Evolutionary conservation across 169 alveolate species (phyloP), one percentile per base, ranked within the genome.

Genomic region (Plasmodium yoelii): DNA sequence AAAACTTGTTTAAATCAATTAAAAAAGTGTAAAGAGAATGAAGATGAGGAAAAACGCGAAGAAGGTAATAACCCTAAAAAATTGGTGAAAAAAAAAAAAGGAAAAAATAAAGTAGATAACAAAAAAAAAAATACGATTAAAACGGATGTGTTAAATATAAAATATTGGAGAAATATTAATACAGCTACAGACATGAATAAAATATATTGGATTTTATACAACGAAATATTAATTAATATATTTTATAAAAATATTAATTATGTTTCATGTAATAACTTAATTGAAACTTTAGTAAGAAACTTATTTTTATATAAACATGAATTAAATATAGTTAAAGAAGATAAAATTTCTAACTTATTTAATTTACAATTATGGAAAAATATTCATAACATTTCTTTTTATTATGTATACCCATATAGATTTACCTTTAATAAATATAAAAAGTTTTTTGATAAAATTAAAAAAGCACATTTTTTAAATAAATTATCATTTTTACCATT

Each of bases 161-260:
- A 77, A 64, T 77, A 63, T 26, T 77, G 88, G 88, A 64, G 88
- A 57, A 77, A 77, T 28, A 77, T 77, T 15, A 77, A 77, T 59
- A 77, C 88, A 8, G 88, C 88, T 1, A 53, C 65, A 4, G 88
- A 77, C 12, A 63, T 77, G 74, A 19, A 63, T 24, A 77, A 77
- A 68, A 53, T 77, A 46, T 69, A 77, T 12, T 77, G 88, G 88
- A 77, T 77, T 1, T 57, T 77, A 22, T 77, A 77, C 68, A 77
- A 77, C 28, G 88, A 77, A 65, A 77, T 77, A 49, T 63, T 77
- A 19, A 59, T 77, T 12, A 51, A 64, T 46, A 39, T 77, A 13
- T 77, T 77, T n/a, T 77, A 77, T 24, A 77, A 77, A 24, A 77
- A 77, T 64, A 77, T 77, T 8, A 77, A 77, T 26, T 77, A 77